These are phyloP conservation scores for Diatrype stigma DNA, from an alignment of 2,329 filamentous ascomycete species.

Conservation along the genomic window DNA sequence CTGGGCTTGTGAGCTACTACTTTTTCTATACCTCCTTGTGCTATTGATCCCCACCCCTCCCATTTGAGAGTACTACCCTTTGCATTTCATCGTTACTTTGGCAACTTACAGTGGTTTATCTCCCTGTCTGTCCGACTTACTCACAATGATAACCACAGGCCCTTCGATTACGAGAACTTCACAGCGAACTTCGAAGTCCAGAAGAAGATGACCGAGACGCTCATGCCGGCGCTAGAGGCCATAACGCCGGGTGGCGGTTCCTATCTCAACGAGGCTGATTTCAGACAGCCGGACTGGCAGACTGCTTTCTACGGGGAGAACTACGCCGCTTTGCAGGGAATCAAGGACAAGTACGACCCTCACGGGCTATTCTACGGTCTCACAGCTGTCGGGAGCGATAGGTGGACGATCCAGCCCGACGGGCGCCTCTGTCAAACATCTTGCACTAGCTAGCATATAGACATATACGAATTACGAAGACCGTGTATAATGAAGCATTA, in stretches of 20 bases:
- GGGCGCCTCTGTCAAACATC: neutral
- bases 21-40: too few species aligned
- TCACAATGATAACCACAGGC: too few species aligned
- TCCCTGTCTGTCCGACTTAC: too few species aligned
- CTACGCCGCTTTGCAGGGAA: conserved; percentile 8
- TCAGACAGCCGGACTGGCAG: neutral
- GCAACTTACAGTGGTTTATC: too few species aligned
- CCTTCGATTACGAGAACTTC: neutral
- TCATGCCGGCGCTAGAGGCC: neutral
- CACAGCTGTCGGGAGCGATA: neutral
- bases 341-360: neutral
- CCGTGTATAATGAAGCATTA: too few species aligned
- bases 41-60: neutral
- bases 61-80: neutral
- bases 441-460: neutral
- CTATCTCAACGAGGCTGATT: neutral
- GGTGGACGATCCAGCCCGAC: neutral
- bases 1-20: neutral
- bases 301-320: neutral
- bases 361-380: neutral
- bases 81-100: too few species aligned
- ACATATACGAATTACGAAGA: neutral
- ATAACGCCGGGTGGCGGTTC: neutral
- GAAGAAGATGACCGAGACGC: neutral
- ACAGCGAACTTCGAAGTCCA: neutral